Evolutionary conservation across 2,329 filamentous ascomycete genomes (phyloP).

Genomic region (Pseudocercospora fijiensis): DNA sequence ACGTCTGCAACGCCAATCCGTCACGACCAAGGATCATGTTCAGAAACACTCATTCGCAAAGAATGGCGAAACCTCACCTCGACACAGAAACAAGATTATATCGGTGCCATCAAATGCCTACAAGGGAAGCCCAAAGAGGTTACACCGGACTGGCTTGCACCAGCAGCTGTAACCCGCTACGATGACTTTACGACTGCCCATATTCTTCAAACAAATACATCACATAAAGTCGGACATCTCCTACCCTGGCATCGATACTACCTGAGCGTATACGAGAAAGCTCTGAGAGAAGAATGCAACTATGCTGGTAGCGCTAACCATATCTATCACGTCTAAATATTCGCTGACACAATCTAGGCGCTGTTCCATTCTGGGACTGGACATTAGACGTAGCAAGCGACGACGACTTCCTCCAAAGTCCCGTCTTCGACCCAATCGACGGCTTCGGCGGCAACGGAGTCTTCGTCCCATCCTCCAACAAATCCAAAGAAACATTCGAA

Average conservation of each 20-base stretch:
- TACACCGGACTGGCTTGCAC: not conserved
- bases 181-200: not conserved
- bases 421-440: not conserved
- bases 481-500: not conserved
- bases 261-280: conserved; percentile 15
- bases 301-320: not conserved
- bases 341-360: not conserved
- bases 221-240: conserved; percentile 4
- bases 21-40: not conserved
- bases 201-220: not conserved
- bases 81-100: not conserved
- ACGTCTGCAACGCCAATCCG: not conserved
- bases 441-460: conserved; percentile 3
- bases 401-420: not conserved
- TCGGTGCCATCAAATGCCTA: not conserved
- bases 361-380: not conserved
- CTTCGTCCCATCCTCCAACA: not conserved
- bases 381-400: not conserved
- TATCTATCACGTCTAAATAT: not conserved
- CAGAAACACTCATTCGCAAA: not conserved
- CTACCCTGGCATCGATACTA: conserved; percentile 12
- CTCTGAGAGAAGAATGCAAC: conserved; percentile 34
- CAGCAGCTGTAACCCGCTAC: not conserved
- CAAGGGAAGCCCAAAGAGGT: not conserved
- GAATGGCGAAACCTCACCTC: not conserved